Evolutionary conservation across 2,329 filamentous ascomycete species (phyloP).

Genomic region (Hortaea werneckii): DNA sequence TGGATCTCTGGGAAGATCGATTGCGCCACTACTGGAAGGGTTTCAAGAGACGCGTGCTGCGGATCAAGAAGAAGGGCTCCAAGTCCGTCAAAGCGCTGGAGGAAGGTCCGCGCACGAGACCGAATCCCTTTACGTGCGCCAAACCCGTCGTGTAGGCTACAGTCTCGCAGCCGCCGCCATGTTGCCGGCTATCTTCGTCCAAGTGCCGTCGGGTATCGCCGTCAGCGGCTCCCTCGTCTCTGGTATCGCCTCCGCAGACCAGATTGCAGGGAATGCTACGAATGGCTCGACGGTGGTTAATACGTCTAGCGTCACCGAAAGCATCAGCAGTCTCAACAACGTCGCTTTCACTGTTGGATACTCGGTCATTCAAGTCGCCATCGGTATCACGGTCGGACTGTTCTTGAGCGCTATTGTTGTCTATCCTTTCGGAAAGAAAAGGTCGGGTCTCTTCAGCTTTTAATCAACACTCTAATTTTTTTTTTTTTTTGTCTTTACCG

Average conservation of each 20-base stretch:
- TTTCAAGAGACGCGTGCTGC: conserved; percentile 23
- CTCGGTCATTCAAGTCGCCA: conserved; percentile 40
- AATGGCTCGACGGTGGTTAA: conserved; percentile 37
- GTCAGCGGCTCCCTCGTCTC: conserved; percentile 48
- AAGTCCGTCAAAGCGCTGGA: conserved; percentile 18
- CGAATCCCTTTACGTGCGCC: conserved; percentile 22
- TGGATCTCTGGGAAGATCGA: conserved; percentile 45
- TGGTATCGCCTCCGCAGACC: conserved; percentile 47
- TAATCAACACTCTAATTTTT: no score
- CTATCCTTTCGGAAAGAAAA: conserved; percentile 40
- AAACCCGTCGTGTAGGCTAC: conserved; percentile 49
- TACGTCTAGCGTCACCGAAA: conserved; percentile 20
- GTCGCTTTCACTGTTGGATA: conserved; percentile 40
- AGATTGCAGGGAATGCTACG: conserved; percentile 37
- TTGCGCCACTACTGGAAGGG: conserved; percentile 31
- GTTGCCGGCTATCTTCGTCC: conserved; percentile 73
- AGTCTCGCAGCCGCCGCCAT: conserved; percentile 76
- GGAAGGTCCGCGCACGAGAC: conserved; percentile 17
- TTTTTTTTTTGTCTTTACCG: neutral
- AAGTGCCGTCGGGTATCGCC: conserved; percentile 51
- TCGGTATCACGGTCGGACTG: conserved; percentile 41
- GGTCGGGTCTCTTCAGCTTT: conserved; percentile 35
- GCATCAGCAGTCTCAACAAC: conserved; percentile 26
- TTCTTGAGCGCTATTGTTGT: conserved; percentile 40
- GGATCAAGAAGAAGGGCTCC: conserved; percentile 11